Evolutionary conservation across 768 basidiomycete genomes (phyloP).

Genomic region (Saitozyma podzolica): DNA sequence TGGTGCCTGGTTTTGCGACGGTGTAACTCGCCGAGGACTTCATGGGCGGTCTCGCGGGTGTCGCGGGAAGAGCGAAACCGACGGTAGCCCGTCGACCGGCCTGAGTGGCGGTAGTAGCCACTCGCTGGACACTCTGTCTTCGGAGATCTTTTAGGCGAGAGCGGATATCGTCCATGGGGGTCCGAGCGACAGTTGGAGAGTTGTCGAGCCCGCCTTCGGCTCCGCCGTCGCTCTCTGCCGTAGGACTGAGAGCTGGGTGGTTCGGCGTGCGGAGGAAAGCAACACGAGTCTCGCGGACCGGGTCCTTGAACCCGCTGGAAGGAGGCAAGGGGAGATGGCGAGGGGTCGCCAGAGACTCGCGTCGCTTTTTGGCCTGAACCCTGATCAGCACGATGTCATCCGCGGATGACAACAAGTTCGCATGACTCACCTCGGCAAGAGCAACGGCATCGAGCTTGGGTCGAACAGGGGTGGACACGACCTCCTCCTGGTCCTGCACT

Average conservation of each 20-base stretch:
- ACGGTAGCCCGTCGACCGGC: constrained; percentile 35
- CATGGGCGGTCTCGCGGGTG: constrained; percentile 21
- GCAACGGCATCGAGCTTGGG: constrained; percentile 5
- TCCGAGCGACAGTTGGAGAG: constrained; percentile 8
- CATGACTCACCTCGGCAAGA: constrained; percentile 13
- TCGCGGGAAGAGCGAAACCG: constrained; percentile 37
- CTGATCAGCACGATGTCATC: constrained; percentile 9
- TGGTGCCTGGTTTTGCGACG: constrained; percentile 3
- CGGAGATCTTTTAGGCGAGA: constrained; percentile 31
- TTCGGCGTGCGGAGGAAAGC: constrained; percentile 19
- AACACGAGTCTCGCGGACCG: constrained; percentile 17
- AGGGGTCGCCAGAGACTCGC: constrained; percentile 42
- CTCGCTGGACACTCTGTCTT: constrained; percentile 11
- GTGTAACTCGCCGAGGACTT: constrained; percentile 17
- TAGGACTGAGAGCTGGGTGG: constrained; percentile 28
- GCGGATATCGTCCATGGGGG: constrained; percentile 25
- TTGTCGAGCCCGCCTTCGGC: background rate
- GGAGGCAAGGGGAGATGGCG: constrained; percentile 42
- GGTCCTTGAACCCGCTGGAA: constrained; percentile 33
- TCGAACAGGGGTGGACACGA: constrained; percentile 2
- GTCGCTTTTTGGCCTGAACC: constrained; percentile 23
- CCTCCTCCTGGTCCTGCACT: background rate
- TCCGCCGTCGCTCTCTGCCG: constrained; percentile 8
- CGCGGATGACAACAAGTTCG: background rate
- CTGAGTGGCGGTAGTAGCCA: too few species aligned